Percentiles rank a stretch among this genome's conserved stretches.
These are phyloP conservation scores for Coniochaeta pulveracea DNA, from an alignment of 2,329 filamentous ascomycete species.

Conservation along the genomic window DNA sequence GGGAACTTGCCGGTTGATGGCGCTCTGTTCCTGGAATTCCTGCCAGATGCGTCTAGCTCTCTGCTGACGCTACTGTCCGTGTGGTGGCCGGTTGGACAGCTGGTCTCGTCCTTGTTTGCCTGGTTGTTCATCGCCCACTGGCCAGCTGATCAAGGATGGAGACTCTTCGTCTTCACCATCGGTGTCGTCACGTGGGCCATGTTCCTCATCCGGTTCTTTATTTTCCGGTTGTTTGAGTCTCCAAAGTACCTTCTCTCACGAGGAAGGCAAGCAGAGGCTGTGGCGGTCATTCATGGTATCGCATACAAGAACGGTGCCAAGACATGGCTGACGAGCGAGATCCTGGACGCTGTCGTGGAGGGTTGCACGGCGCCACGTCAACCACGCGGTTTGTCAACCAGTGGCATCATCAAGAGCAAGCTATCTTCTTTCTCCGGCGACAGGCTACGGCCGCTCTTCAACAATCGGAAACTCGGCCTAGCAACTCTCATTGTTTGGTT, in stretches of 20 bases:
- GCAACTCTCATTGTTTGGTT: conserved; percentile 58
- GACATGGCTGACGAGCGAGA: conserved; percentile 68
- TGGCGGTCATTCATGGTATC: conserved; percentile 69
- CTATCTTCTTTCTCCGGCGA: conserved; percentile 56
- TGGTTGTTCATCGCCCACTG: conserved; percentile 67
- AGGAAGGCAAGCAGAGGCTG: conserved; percentile 68
- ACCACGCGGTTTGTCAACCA: conserved; percentile 16
- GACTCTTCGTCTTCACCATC: conserved; percentile 59
- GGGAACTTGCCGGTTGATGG: conserved; percentile 73
- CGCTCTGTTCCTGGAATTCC: conserved; percentile 72
- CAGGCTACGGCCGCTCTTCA: conserved; percentile 56
- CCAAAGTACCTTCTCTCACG: conserved; percentile 71
- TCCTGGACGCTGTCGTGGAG: conserved; percentile 44
- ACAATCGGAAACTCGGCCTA: conserved; percentile 35
- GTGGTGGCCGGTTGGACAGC: conserved; percentile 79
- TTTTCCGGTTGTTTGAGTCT: conserved; percentile 76
- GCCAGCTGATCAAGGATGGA: conserved; percentile 62
- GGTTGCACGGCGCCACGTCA: conserved; percentile 10
- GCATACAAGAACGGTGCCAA: conserved; percentile 58
- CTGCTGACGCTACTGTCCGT: conserved; percentile 71
- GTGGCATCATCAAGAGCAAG: conserved; percentile 41
- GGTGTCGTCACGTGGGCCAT: conserved; percentile 64
- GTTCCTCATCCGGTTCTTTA: conserved; percentile 67
- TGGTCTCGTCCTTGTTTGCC: conserved; percentile 59
- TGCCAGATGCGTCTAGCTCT: conserved; percentile 63